phyloP scores from a whole-genome alignment of 75 land plant genomes.

The Cupressus sempervirens region DNA sequence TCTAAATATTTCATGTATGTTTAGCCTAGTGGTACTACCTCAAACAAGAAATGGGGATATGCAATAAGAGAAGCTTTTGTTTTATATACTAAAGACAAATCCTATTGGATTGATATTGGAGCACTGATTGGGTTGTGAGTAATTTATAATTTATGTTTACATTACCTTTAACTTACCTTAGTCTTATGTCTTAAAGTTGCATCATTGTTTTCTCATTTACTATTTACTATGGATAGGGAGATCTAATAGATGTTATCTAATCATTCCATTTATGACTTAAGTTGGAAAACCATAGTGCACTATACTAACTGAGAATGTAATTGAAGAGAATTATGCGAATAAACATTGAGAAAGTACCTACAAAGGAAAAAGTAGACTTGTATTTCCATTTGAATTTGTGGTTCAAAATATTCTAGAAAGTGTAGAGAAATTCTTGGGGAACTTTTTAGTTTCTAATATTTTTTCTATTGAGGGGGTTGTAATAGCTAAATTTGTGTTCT shows the following conservation, averaged over 20 bases:
- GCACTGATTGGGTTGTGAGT: slow-evolving; percentile 57
- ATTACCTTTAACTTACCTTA: slow-evolving; percentile 46
- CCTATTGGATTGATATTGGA: slow-evolving; percentile 85
- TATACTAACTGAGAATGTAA: slow-evolving; percentile 23
- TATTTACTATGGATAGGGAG: not conserved
- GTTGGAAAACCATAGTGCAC: slow-evolving; percentile 30
- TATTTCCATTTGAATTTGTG: slow-evolving; percentile 20
- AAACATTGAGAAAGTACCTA: slow-evolving; percentile 14
- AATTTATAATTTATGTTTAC: slow-evolving; percentile 54
- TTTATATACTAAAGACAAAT: slow-evolving; percentile 35
- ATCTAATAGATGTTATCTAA: not conserved
- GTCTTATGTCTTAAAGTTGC: slow-evolving; percentile 34
- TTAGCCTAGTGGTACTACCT: not conserved
- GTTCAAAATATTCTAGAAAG: too few relatives aligned
- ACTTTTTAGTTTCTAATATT: too few relatives aligned
- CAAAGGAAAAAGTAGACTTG: slow-evolving; percentile 19
- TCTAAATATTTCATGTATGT: not conserved
- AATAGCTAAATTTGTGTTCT: too few relatives aligned
- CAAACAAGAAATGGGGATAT: slow-evolving; percentile 37
- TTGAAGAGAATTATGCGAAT: slow-evolving; percentile 20
- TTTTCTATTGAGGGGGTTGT: too few relatives aligned
- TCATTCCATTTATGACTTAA: slow-evolving; percentile 21
- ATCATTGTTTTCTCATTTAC: not conserved
- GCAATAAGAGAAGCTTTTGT: slow-evolving; percentile 42
- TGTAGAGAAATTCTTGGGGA: too few relatives aligned